These are phyloP conservation scores for Lactifluus echinatus DNA, from an alignment of 768 basidiomycete genomes.

Conservation along the genomic window DNA sequence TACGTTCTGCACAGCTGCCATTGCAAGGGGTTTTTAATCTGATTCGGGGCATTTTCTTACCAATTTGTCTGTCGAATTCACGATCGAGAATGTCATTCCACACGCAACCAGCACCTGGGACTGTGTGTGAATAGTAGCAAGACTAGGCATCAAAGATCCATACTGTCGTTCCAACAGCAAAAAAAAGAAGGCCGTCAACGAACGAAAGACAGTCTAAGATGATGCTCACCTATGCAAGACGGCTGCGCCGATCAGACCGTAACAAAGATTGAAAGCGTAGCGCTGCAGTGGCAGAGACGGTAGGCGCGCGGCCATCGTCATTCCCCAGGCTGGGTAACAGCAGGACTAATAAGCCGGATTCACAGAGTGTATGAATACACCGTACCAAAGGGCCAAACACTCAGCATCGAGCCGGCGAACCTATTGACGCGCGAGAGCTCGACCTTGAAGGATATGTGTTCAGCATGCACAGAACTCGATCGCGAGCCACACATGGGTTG, in stretches of 20 bases:
- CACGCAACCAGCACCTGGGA: constrained; percentile 8
- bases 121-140: not conserved
- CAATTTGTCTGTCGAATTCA: constrained; percentile 16
- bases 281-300: constrained; percentile 7
- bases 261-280: not conserved
- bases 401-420: constrained; percentile 21
- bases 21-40: not conserved
- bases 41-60: not conserved
- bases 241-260: not conserved
- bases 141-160: not conserved
- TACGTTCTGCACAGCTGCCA: constrained; percentile 13
- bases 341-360: not conserved
- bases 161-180: not conserved
- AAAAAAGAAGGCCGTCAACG: not conserved
- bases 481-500: not conserved
- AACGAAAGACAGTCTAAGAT: not conserved
- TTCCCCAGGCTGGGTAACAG: constrained; percentile 16
- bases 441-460: not conserved
- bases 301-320: constrained; percentile 21
- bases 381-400: constrained; percentile 22
- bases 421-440: constrained; percentile 23
- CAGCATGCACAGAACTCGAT: too few relatives aligned
- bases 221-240: not conserved
- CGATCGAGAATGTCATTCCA: constrained; percentile 17
- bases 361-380: not conserved